Evolutionary conservation across 2,329 filamentous ascomycete species (phyloP), one percentile per base, ranked within the genome.

Genomic region (Sclerotiophoma versabilis): DNA sequence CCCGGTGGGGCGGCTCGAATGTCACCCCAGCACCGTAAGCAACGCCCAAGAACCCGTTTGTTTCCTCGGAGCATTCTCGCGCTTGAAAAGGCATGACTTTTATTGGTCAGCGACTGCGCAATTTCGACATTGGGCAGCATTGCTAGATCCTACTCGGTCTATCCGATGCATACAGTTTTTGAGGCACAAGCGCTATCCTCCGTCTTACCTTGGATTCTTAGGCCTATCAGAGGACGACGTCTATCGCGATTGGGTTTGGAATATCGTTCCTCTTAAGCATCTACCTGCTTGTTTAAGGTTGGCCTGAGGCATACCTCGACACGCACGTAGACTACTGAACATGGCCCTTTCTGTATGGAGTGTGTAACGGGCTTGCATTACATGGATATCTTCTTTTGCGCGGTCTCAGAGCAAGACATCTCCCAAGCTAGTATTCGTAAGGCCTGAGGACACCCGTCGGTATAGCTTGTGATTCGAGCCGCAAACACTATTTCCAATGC

Each of bases 21-120:
- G 20, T 32, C 20, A 20, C 17, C 58, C 58, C 54, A 59, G 62
- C 61, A 50, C 56, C 45, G 58, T 59, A 45, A 66, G 50, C 60
- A 60, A 59, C 58, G 47, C 36, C 17, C 32, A 12, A 25, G 25
- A 48, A 19, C 50, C 33, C 25, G 22, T 32, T 43, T 38, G 19
- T 20, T 33, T 19, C 44, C 44, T 49, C 38, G 38, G 45, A 54
- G 11, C 33, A 33, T 46, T 25, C 5, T 27, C 23, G 19, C n/a
- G 26, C 45, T 33, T n/a, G 12, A 27, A 14, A 39, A 25, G 10
- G 3, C 25, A 11, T n/a, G n/a, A 29, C 11, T 27, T 12, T 5
- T 15, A 42, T 48, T 54, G 32, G 51, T 12, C 22, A 17, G 29
- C 9, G 5, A 4, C 7, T 22, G 29, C 23, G 38, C 26, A 45